phyloP scores from a whole-genome alignment of 164 flowering plant genomes.

The Umbilicus rupestris region DNA sequence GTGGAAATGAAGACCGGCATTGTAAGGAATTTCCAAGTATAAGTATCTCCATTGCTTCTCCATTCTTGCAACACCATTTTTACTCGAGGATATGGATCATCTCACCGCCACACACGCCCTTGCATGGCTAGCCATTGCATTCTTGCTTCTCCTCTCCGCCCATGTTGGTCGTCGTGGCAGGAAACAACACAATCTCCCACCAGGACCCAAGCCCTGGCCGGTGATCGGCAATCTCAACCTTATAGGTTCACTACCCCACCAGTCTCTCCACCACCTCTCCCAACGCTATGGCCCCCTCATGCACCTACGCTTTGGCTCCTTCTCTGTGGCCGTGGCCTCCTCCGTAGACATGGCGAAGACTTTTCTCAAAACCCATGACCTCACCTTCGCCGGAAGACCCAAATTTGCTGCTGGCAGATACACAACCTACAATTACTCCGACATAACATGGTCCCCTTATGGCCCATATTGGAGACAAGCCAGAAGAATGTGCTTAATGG shows the following conservation, averaged over 20 bases:
- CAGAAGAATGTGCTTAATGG: constrained; percentile 51
- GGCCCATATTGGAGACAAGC: constrained; percentile 82
- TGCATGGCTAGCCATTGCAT: constrained; percentile 23
- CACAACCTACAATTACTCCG: constrained; percentile 62
- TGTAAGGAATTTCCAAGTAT: neutral
- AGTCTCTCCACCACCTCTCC: constrained; percentile 48
- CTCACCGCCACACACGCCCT: constrained; percentile 10
- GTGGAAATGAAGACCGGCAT: neutral
- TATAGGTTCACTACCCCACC: constrained; percentile 66
- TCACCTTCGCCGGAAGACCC: constrained; percentile 51
- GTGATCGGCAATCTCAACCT: constrained; percentile 74
- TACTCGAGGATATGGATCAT: neutral
- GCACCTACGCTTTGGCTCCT: constrained; percentile 57
- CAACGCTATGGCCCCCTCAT: constrained; percentile 60
- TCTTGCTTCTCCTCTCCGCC: constrained; percentile 24
- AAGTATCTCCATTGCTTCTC: neutral
- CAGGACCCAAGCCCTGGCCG: constrained; percentile 83
- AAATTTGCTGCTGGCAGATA: constrained; percentile 58
- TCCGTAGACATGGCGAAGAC: constrained; percentile 54
- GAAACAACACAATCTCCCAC: constrained; percentile 33
- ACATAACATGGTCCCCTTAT: constrained; percentile 67
- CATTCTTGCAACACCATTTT: neutral
- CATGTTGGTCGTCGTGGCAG: constrained; percentile 19
- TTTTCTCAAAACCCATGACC: constrained; percentile 60
- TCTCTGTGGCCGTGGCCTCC: constrained; percentile 56